These are phyloP conservation scores for Talaromyces amestolkiae DNA, from an alignment of 2,329 filamentous ascomycete genomes.

Conservation along the genomic window DNA sequence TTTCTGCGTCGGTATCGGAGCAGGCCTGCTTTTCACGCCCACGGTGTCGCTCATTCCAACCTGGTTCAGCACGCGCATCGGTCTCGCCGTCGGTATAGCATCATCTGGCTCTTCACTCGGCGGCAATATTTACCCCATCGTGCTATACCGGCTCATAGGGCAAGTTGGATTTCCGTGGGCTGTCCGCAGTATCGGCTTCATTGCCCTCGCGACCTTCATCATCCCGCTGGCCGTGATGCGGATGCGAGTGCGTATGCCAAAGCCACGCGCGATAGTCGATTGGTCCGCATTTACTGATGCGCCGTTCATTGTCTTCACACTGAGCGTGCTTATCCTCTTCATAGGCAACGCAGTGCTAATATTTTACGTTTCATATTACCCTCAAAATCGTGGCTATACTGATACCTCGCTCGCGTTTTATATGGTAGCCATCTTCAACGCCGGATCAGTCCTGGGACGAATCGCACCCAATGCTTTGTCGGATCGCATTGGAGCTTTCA, in stretches of 20 bases:
- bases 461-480: constrained; percentile 54
- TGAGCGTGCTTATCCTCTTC: constrained; percentile 60
- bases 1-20: constrained; percentile 53
- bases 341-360: constrained; percentile 53
- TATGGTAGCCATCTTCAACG: constrained; percentile 66
- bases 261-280: constrained; percentile 43
- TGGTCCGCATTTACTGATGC: constrained; percentile 47
- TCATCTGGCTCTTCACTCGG: constrained; percentile 59
- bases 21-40: constrained; percentile 64
- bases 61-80: constrained; percentile 59
- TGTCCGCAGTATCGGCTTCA: constrained; percentile 63
- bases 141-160: constrained; percentile 43
- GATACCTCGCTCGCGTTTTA: constrained; percentile 59
- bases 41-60: constrained; percentile 64
- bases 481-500: constrained; percentile 51
- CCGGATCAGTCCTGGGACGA: constrained; percentile 58
- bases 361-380: constrained; percentile 46
- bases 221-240: constrained; percentile 45
- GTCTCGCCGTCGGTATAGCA: constrained; percentile 60
- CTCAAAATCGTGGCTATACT: constrained; percentile 42
- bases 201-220: constrained; percentile 50
- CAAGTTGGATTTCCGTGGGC: constrained; percentile 58
- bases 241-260: constrained; percentile 34
- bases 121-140: constrained; percentile 56
- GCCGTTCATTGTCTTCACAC: constrained; percentile 45